A percentile compares a stretch with the other conserved stretches of the same genome.
Evolutionary conservation across 2,329 filamentous ascomycete genomes (phyloP).

Genomic region (Passalora sequoiae): DNA sequence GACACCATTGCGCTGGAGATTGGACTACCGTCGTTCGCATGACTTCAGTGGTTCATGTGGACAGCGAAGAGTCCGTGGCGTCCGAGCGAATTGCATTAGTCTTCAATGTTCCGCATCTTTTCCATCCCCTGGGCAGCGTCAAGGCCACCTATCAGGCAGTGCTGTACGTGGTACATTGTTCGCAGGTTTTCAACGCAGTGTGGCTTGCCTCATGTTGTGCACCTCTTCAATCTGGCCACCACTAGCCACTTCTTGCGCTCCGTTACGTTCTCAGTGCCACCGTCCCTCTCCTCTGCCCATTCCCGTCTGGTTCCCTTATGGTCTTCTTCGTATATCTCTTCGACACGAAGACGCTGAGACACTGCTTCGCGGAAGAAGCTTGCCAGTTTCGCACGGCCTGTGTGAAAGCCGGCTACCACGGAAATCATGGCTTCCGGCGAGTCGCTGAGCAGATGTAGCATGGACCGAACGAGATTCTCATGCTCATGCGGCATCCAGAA

Average conservation of each 20-base stretch:
- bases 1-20: too few species aligned
- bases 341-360: conserved; percentile 53
- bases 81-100: too few species aligned
- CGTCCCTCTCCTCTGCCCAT: conserved; percentile 53
- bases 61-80: too few species aligned
- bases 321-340: conserved; percentile 64
- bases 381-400: conserved; percentile 60
- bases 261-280: conserved; percentile 57
- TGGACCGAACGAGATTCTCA: conserved; percentile 57
- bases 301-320: conserved; percentile 57
- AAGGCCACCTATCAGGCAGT: too few species aligned
- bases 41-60: too few species aligned
- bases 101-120: too few species aligned
- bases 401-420: conserved; percentile 68
- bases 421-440: conserved; percentile 50
- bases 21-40: too few species aligned
- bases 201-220: not conserved
- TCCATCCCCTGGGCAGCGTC: too few species aligned
- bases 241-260: conserved; percentile 68
- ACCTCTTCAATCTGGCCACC: conserved; percentile 35
- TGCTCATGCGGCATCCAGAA: conserved; percentile 73
- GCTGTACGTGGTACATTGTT: too few species aligned
- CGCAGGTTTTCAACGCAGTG: too few species aligned
- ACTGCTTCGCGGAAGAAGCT: conserved; percentile 58
- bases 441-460: conserved; percentile 55